Conservation (phyloP, 306 rosid genomes). For the Acacia melanoxylon region DNA sequence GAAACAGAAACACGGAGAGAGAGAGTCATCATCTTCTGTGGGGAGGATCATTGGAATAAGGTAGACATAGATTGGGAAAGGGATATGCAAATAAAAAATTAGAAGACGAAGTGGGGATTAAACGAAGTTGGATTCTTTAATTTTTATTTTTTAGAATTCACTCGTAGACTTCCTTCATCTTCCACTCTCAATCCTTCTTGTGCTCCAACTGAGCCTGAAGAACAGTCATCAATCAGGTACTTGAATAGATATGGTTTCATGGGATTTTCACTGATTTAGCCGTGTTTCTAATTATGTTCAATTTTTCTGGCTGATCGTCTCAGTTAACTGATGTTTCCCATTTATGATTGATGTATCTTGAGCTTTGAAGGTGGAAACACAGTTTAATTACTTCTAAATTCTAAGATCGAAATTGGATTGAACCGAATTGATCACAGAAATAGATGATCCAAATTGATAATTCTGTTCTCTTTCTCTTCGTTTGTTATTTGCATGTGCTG, state of each 20-base stretch:
- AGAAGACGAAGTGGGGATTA: slow-evolving; percentile 28
- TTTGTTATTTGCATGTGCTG: slow-evolving; percentile 21
- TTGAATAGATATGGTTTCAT: slow-evolving; percentile 3
- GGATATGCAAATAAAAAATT: slow-evolving; percentile 4
- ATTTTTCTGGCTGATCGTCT: slow-evolving; percentile 9
- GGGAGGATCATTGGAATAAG: slow-evolving; percentile 20
- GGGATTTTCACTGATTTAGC: slow-evolving; percentile 13
- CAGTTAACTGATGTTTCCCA: slow-evolving; percentile 14
- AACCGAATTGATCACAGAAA: slow-evolving; percentile 11
- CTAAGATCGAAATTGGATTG: slow-evolving; percentile 20
- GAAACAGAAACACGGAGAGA: not conserved
- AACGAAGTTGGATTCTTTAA: slow-evolving; percentile 36
- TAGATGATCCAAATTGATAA: slow-evolving; percentile 3
- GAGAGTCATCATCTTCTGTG: slow-evolving; percentile 32
- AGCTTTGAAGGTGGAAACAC: slow-evolving; percentile 28
- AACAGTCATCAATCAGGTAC: slow-evolving; percentile 30
- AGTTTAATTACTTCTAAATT: slow-evolving; percentile 24
- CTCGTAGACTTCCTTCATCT: not conserved
- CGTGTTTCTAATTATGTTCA: not conserved
- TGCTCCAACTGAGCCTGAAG: not conserved
- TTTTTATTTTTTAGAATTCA: not conserved
- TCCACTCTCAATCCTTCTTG: slow-evolving; percentile 38
- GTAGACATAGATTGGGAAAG: slow-evolving; percentile 31
- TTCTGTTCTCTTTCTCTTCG: slow-evolving; percentile 3
- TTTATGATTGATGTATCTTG: slow-evolving; percentile 21